Evolutionary conservation across 2,329 filamentous ascomycete genomes (phyloP).

Genomic region (Aspergillus brasiliensis): DNA sequence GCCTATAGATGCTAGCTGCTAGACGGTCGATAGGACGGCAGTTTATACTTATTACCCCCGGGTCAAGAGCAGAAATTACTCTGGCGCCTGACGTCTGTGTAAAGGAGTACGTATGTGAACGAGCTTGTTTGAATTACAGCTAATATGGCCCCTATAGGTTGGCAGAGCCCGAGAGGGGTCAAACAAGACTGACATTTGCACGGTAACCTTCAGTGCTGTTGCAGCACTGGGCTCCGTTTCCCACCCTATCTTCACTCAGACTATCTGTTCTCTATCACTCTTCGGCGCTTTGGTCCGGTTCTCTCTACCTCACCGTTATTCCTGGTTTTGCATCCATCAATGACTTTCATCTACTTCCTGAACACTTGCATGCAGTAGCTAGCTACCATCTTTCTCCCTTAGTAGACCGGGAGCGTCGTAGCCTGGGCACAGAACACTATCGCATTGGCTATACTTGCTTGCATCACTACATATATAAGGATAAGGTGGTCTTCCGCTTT

Average conservation of each 20-base stretch:
- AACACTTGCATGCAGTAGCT: background rate
- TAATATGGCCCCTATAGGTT: conserved; percentile 30
- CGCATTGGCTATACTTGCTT: no score
- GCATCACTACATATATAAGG: no score
- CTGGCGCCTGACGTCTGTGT: conserved; percentile 48
- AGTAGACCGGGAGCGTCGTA: no score
- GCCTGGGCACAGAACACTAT: no score
- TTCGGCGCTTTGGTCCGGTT: no score
- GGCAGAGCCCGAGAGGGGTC: conserved; percentile 49
- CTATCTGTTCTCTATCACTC: background rate
- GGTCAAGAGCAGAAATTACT: conserved; percentile 65
- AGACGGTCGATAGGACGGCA: conserved; percentile 85
- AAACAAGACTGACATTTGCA: conserved; percentile 42
- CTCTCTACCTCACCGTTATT: background rate
- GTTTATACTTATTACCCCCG: conserved; percentile 95
- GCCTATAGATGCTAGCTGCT: conserved; percentile 72
- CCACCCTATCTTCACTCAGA: no score
- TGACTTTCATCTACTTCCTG: background rate
- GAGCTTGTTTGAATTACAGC: background rate
- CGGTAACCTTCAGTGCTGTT: background rate
- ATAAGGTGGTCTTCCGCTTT: no score
- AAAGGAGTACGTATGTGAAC: conserved; percentile 41
- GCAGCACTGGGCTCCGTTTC: background rate
- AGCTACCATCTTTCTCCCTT: background rate
- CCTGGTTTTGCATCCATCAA: background rate